phyloP scores from a whole-genome alignment of 2,329 filamentous ascomycete species.

The Fusarium piperis region DNA sequence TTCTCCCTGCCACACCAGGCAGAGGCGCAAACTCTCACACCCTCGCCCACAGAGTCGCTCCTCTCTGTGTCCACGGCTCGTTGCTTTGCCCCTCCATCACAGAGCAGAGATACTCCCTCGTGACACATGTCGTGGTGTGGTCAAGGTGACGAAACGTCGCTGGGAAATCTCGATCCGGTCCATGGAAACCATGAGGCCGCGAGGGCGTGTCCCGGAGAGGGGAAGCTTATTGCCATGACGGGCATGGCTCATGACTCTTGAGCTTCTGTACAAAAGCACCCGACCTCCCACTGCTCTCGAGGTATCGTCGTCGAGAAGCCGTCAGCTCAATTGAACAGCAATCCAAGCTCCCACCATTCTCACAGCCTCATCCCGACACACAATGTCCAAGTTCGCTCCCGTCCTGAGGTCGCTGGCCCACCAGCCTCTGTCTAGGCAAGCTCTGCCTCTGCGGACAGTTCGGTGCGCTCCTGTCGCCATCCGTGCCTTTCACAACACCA shows the following conservation, averaged over 20 bases:
- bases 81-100: not conserved
- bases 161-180: not conserved
- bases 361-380: not conserved
- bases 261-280: conserved; percentile 20
- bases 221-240: not conserved
- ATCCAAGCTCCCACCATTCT: not conserved
- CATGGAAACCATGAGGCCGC: not conserved
- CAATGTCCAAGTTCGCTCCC: conserved; percentile 43
- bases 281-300: not conserved
- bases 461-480: conserved; percentile 12
- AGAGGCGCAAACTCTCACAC: conserved; percentile 4
- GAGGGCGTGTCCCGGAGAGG: not conserved
- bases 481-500: conserved; percentile 37
- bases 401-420: conserved; percentile 32
- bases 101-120: conserved; percentile 3
- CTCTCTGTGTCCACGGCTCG: not conserved
- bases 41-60: not conserved
- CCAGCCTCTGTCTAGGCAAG: conserved; percentile 23
- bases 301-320: not conserved
- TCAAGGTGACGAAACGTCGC: conserved; percentile 17
- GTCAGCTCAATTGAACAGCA: not conserved
- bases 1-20: not conserved
- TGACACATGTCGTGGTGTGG: conserved; percentile 3
- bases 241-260: not conserved
- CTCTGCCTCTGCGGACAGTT: conserved; percentile 13